These are phyloP conservation scores for Globisporangium abappressorium DNA, from an alignment of 352 stramenopile genomes.

Conservation along the genomic window DNA sequence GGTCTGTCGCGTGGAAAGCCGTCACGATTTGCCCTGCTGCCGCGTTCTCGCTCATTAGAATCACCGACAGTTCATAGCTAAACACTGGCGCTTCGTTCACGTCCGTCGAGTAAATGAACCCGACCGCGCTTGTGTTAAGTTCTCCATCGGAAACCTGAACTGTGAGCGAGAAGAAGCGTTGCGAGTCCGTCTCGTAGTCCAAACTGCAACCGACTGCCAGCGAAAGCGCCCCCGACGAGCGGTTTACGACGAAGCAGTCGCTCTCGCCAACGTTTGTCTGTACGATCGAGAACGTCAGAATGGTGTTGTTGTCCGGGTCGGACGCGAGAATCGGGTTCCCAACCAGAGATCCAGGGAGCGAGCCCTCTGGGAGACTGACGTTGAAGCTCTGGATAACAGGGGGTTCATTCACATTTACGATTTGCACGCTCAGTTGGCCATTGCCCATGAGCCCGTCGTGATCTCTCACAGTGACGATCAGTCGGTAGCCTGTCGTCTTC, in stretches of 20 bases:
- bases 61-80: neutral
- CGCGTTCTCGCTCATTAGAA: conserved; percentile 1
- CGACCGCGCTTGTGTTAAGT: conserved; percentile 16
- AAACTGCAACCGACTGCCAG: conserved; percentile 11
- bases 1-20: conserved; percentile 29
- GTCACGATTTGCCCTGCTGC: conserved; percentile 17
- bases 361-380: conserved; percentile 5
- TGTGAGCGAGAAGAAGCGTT: conserved; percentile 21
- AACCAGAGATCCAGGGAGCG: neutral
- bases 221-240: conserved; percentile 2
- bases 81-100: conserved; percentile 37
- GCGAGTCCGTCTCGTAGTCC: conserved; percentile 24
- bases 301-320: conserved; percentile 2
- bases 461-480: conserved; percentile 8
- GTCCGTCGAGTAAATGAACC: conserved; percentile 29
- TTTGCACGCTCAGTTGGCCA: neutral
- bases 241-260: conserved; percentile 8
- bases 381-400: conserved; percentile 7
- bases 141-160: conserved; percentile 38
- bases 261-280: conserved; percentile 6
- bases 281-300: conserved; percentile 9
- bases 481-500: neutral
- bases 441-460: neutral
- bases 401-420: conserved; percentile 10
- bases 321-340: neutral